phyloP scores from a whole-genome alignment of 1,284 basidiomycete species.

The Leucocoprinus gongylophorus region DNA sequence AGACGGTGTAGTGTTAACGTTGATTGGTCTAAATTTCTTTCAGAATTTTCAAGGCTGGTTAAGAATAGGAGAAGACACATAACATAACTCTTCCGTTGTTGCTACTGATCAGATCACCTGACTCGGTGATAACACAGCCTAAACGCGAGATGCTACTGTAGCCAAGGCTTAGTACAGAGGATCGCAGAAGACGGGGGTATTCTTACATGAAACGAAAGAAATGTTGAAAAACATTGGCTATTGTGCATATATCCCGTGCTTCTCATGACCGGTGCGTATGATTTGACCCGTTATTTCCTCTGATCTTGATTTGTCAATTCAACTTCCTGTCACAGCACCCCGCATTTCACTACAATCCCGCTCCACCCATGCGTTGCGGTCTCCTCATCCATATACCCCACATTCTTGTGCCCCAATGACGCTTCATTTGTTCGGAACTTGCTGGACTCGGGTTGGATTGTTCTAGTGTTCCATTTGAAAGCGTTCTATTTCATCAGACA shows the following conservation, averaged over 20 bases:
- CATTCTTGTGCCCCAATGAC: neutral
- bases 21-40: too few relatives aligned
- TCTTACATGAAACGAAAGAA: slow-evolving; percentile 60
- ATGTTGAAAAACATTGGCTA: slow-evolving; percentile 87
- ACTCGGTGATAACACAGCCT: too few relatives aligned
- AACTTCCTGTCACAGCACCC: slow-evolving; percentile 81
- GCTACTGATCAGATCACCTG: too few relatives aligned
- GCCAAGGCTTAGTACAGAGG: too few relatives aligned
- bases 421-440: neutral
- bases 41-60: too few relatives aligned
- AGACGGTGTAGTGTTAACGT: too few relatives aligned
- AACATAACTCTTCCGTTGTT: too few relatives aligned
- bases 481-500: too few relatives aligned
- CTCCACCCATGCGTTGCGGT: neutral
- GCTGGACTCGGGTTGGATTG: neutral
- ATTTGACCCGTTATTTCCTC: neutral
- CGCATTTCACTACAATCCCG: neutral
- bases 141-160: too few relatives aligned
- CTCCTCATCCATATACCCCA: neutral
- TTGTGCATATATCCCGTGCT: slow-evolving; percentile 80
- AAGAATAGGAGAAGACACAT: too few relatives aligned
- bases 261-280: slow-evolving; percentile 63
- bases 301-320: slow-evolving; percentile 42
- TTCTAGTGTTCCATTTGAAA: too few relatives aligned
- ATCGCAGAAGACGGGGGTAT: slow-evolving; percentile 51